Base-by-base conservation (phyloP, 1,284 basidiomycete species). In the Cryptococcus sp. region DNA sequence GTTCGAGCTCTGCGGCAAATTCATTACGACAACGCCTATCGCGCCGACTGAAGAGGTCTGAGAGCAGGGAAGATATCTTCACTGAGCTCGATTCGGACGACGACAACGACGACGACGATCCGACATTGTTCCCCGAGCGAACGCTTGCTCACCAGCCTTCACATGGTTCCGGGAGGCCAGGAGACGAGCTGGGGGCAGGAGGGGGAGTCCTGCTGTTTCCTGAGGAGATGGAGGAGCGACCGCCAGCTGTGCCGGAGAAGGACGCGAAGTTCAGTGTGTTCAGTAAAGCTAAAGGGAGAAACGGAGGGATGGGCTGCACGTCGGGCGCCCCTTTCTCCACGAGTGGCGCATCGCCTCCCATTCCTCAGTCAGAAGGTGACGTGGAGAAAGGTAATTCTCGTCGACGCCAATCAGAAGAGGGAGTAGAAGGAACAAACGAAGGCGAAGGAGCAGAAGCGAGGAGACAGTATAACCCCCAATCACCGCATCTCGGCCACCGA, bases 11-110 rank as follows among this genome's bases (percentile, higher is more conserved):
- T 35, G 46, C 47, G 8, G 17, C 23, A 7, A 15, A 3, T 8
- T 53, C 50, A 39, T 13, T 54, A 40, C 31, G 52, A 22, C n/a
- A 44, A 16, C 39, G 54, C 22, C 27, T 60, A 27, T 47, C 52
- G 15, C 49, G 51, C 17, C 25, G 54, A 27, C 11, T 61, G 20
- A 47, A 45, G 15, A 19, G 64, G 39, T 50, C 47, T 5, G 47
- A 59, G 45, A 59, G 56, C 25, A n/a, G 63, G 25, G 63, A 63
- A 45, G 66, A 65, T 39, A 50, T 53, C 8, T 67, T 65, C 41
- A 65, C 60, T 10, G 63, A 65, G 35, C 27, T 67, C 16, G 50
- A 39, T 27, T 47, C 45, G 0, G 50, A 61, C 19, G 51, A 41
- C 6, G 27, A 25, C 25, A 25, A 25, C 6, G 39, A 55, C 38